Evolutionary conservation across 257 asterid species (phyloP).

Genomic region (Eucommia ulmoides): DNA sequence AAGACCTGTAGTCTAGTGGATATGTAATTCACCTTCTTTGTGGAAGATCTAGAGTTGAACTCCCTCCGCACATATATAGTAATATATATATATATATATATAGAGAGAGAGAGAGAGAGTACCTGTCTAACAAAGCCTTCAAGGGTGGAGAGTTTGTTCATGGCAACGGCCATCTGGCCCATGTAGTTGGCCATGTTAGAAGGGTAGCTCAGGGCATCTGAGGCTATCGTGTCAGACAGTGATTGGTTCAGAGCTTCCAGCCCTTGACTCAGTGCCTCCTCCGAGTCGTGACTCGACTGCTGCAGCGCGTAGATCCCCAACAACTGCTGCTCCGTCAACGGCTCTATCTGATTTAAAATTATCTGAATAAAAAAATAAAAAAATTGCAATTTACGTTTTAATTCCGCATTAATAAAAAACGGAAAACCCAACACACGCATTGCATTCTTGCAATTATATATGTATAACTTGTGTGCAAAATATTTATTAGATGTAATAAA

Average conservation of each 20-base stretch:
- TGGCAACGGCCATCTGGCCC: constrained; percentile 71
- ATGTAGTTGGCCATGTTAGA: constrained; percentile 51
- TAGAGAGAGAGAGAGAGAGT: no score
- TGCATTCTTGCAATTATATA: no score
- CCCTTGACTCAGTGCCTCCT: constrained; percentile 66
- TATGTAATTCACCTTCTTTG: no score
- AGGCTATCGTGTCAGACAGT: constrained; percentile 40
- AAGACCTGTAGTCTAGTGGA: no score
- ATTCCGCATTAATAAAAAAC: no score
- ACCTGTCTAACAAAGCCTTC: constrained; percentile 85
- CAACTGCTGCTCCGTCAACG: constrained; percentile 60
- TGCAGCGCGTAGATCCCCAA: constrained; percentile 52
- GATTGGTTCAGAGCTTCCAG: constrained; percentile 52
- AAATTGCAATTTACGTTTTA: no score
- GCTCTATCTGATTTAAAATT: constrained; percentile 46
- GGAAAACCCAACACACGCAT: no score
- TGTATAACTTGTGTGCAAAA: no score
- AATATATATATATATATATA: no score
- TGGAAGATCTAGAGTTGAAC: no score
- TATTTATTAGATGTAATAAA: no score
- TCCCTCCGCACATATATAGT: not conserved
- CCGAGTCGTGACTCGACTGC: constrained; percentile 61
- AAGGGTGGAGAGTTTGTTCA: constrained; percentile 61
- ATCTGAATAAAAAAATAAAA: no score
- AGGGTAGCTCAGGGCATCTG: constrained; percentile 54